Conservation (phyloP, 495 filamentous ascomycete genomes). For the Alectoria sarmentosa region DNA sequence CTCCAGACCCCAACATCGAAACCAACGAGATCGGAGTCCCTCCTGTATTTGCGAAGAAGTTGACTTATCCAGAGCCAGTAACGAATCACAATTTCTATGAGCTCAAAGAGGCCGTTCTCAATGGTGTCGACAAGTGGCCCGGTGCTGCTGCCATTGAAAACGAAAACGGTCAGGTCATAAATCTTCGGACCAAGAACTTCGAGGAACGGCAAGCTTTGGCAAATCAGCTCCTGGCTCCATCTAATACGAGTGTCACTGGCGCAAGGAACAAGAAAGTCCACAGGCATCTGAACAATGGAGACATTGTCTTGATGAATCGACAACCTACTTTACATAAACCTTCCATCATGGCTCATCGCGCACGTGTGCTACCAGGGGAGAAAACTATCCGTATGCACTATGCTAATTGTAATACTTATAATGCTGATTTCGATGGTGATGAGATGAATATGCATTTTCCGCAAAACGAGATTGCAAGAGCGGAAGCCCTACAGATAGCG, state of each 20-base stretch:
- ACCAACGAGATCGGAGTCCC: conserved; percentile 98
- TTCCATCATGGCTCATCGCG: conserved; percentile 98
- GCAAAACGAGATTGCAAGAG: conserved; percentile 88
- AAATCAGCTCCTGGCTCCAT: conserved; percentile 88
- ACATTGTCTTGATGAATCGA: conserved; percentile 97
- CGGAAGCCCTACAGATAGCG: conserved; percentile 85
- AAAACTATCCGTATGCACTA: conserved; percentile 99
- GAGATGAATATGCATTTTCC: conserved; percentile 99
- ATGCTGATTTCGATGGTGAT: conserved; percentile 99
- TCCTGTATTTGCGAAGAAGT: conserved; percentile 88
- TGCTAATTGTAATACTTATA: conserved; percentile 99
- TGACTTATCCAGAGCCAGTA: conserved; percentile 96
- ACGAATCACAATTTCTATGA: conserved; percentile 96
- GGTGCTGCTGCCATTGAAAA: conserved; percentile 92
- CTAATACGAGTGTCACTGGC: conserved; percentile 64
- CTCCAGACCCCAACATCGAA: conserved; percentile 96
- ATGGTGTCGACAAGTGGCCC: conserved; percentile 88
- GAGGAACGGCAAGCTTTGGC: conserved; percentile 82
- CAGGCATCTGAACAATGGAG: conserved; percentile 90
- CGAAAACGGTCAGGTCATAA: conserved; percentile 87
- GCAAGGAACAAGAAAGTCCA: conserved; percentile 93
- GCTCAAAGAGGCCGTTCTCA: conserved; percentile 92
- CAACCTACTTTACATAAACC: conserved; percentile 99
- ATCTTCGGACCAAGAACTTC: conserved; percentile 71
- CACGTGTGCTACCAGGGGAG: conserved; percentile 84